These are phyloP conservation scores for Ustilago nuda DNA, from an alignment of 1,284 basidiomycete species.

Conservation along the genomic window DNA sequence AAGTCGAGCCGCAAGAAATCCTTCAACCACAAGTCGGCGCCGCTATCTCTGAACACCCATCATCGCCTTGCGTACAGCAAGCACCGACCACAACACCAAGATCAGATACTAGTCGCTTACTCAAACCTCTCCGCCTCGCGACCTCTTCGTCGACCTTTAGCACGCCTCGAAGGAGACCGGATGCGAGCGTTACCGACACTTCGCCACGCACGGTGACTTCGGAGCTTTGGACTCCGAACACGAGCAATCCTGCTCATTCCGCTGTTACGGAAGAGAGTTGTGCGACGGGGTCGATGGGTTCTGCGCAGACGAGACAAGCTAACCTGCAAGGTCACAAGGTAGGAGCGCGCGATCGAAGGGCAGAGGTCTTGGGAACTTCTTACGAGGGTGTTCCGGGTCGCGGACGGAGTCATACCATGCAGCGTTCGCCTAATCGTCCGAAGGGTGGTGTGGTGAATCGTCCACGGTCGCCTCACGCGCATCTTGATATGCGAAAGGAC, in stretches of 20 bases:
- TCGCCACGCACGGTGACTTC: conserved; percentile 14
- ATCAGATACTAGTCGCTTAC: not conserved
- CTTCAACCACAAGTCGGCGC: not conserved
- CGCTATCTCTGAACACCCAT: not conserved
- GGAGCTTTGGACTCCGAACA: conserved; percentile 27
- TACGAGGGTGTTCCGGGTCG: not conserved
- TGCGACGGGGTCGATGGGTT: not conserved
- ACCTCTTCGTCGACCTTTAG: not conserved
- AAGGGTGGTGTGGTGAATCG: not conserved
- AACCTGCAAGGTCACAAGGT: not conserved
- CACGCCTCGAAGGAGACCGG: conserved; percentile 5
- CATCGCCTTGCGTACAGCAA: not conserved
- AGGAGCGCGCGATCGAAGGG: not conserved
- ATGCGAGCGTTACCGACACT: conserved; percentile 18
- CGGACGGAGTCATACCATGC: not conserved
- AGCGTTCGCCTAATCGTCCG: not conserved
- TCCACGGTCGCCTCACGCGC: not conserved
- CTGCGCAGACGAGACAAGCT: not conserved
- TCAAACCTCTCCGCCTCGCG: conserved; percentile 18
- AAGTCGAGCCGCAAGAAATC: not conserved
- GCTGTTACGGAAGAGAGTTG: conserved; percentile 23
- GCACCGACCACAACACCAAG: not conserved
- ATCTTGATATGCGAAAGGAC: not conserved
- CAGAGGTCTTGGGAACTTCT: not conserved
- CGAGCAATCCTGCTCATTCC: conserved; percentile 20